phyloP scores from a whole-genome alignment of 192 early-diverging fungal genomes.

The Chytriomyces hyalinus region DNA sequence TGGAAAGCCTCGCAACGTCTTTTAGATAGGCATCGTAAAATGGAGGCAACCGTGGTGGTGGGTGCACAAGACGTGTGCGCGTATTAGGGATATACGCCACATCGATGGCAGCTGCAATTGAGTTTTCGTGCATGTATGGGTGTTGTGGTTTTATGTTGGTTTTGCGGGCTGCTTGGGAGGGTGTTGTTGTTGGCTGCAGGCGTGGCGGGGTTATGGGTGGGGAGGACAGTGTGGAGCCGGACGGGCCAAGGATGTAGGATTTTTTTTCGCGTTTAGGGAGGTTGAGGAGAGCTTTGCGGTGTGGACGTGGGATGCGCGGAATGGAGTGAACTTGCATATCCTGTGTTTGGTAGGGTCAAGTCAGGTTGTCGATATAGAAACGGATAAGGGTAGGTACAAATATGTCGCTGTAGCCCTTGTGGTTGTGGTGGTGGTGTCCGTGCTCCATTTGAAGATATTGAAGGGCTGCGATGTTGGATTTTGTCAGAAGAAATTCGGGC shows the following conservation, averaged over 20 bases:
- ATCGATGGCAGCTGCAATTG: conserved; percentile 53
- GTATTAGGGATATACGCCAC: conserved; percentile 41
- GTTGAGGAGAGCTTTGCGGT: conserved; percentile 38
- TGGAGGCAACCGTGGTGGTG: conserved; percentile 45
- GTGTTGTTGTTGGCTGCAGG: background rate
- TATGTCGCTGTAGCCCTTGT: conserved; percentile 7
- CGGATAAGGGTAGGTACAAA: background rate
- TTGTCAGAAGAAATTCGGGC: background rate
- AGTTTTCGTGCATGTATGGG: conserved; percentile 32
- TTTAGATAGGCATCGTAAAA: conserved; percentile 33
- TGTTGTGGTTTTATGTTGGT: background rate
- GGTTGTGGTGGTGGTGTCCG: background rate
- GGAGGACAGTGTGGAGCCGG: background rate
- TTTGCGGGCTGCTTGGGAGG: background rate
- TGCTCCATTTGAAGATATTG: background rate
- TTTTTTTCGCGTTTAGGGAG: background rate
- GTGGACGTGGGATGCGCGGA: conserved; percentile 40
- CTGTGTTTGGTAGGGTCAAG: background rate
- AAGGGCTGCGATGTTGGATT: no score
- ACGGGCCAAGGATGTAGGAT: background rate
- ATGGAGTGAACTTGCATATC: conserved; percentile 16
- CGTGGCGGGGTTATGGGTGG: background rate
- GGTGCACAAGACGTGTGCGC: conserved; percentile 28
- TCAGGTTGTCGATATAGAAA: background rate
- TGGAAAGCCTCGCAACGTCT: conserved; percentile 29